phyloP scores from a whole-genome alignment of 257 asterid species.

The Capsicum pubescens region DNA sequence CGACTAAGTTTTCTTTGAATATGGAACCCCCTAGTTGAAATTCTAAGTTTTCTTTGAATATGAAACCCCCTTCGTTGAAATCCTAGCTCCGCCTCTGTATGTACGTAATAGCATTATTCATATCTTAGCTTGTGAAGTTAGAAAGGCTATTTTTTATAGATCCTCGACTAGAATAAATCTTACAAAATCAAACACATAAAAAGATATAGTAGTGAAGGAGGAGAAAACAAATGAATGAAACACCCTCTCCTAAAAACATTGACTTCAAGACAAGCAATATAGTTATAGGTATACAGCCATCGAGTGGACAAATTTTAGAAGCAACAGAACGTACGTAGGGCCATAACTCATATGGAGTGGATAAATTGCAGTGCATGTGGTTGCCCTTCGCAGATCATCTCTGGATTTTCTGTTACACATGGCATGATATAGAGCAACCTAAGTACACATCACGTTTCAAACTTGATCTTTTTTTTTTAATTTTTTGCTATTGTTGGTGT shows the following conservation, averaged over 20 bases:
- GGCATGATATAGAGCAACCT: constrained; percentile 34
- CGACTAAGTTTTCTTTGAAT: too few relatives aligned
- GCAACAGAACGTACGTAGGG: constrained; percentile 47
- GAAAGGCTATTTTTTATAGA: too few relatives aligned
- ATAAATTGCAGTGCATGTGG: constrained; percentile 37
- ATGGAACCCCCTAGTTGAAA: too few relatives aligned
- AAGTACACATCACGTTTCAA: constrained; percentile 29
- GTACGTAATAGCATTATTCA: too few relatives aligned
- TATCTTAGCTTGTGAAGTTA: too few relatives aligned
- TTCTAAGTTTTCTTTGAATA: too few relatives aligned
- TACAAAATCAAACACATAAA: not conserved
- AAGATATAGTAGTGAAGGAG: not conserved
- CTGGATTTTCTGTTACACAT: constrained; percentile 39
- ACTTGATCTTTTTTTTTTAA: not conserved
- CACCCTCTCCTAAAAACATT: constrained; percentile 10
- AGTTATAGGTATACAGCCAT: constrained; percentile 25
- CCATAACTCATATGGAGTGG: constrained; percentile 23
- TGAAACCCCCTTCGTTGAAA: too few relatives aligned
- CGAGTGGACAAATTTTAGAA: constrained; percentile 48
- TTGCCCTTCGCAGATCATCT: constrained; percentile 42
- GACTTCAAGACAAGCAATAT: constrained; percentile 28
- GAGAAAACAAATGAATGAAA: not conserved
- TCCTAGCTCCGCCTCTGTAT: too few relatives aligned
- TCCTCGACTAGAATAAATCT: not conserved
- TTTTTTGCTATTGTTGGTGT: not conserved